A percentile compares a stretch with the other conserved stretches of the same genome.
These are phyloP conservation scores for Amanita phalloides DNA, from an alignment of 768 basidiomycete species.

Conservation along the genomic window DNA sequence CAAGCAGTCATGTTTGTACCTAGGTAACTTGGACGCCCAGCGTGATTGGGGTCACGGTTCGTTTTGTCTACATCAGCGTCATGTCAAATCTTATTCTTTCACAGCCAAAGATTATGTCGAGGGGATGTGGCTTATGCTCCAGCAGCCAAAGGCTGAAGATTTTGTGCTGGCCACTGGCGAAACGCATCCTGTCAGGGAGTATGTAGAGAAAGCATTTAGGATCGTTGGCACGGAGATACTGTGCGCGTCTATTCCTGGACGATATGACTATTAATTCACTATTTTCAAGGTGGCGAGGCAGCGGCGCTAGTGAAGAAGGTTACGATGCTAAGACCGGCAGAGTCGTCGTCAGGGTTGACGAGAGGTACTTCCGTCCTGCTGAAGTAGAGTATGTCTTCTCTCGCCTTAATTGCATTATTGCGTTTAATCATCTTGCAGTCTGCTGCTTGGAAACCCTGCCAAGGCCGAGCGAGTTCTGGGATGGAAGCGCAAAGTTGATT, in stretches of 20 bases:
- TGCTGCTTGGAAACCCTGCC: slow-evolving; percentile 77
- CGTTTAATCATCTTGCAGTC: slow-evolving; percentile 27
- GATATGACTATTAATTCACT: not conserved
- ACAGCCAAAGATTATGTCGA: slow-evolving; percentile 85
- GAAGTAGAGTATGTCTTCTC: slow-evolving; percentile 75
- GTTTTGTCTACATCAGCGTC: slow-evolving; percentile 12
- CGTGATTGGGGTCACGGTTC: slow-evolving; percentile 97
- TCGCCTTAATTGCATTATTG: not conserved
- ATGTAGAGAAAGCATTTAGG: slow-evolving; percentile 78
- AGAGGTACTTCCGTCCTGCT: slow-evolving; percentile 87
- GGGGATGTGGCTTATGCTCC: slow-evolving; percentile 97
- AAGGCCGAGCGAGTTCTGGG: slow-evolving; percentile 86
- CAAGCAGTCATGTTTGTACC: slow-evolving; percentile 84
- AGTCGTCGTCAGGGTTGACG: slow-evolving; percentile 75
- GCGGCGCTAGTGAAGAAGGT: slow-evolving; percentile 69
- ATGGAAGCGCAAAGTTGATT: slow-evolving; percentile 83
- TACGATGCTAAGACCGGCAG: slow-evolving; percentile 58
- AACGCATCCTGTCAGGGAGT: slow-evolving; percentile 91
- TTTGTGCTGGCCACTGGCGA: slow-evolving; percentile 95
- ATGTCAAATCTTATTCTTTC: slow-evolving; percentile 4
- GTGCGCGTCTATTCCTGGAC: slow-evolving; percentile 24
- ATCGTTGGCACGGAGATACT: slow-evolving; percentile 56
- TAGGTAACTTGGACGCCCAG: slow-evolving; percentile 90
- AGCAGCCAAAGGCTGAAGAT: slow-evolving; percentile 75
- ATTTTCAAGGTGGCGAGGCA: slow-evolving; percentile 58